Base-by-base conservation (phyloP, 768 basidiomycete genomes). In the Strobilomyces dryophilus region DNA sequence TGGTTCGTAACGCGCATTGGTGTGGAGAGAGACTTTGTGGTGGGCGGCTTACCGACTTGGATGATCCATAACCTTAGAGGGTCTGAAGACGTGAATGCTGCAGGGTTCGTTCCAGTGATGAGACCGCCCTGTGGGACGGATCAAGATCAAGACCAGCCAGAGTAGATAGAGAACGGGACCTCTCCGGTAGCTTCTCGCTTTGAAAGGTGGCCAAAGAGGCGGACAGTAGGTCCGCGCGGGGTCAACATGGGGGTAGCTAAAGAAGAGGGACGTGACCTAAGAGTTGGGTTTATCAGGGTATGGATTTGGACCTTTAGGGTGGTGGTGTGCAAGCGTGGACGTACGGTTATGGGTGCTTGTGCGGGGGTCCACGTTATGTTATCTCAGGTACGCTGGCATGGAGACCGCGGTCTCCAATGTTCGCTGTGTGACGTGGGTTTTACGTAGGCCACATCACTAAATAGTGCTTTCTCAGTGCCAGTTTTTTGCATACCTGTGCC, bases 41-140 rank as follows among this genome's bases (percentile, higher is more conserved):
- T 1, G 35, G 7, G 50, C 29, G 8, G 66, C 82, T 55, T 57
- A 87, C 89, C 85, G 15, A 37, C 36, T 37, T 37, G 87, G 45
- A 90, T 78, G 52, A 87, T 85, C 85, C 85, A 90, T 65, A 89
- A 63, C 15, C 84, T 74, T 56, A 94, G 63, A 8, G 93, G 92
- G 65, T 93, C 90, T 1, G 67, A 52, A 1, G 76, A 58, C 53
- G 87, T 85, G 69, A 84, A 83, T 3, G 71, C 68, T 1, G 84
- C 75, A 1, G 92, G 92, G 61, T 94, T 83, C 47, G 82, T 77
- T 0, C 92, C 92, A 41, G 75, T 82, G 50, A 95, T 68, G 27
- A 95, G 71, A 8, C 89, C 90, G 18, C 87, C 88, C 85, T 91
- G 44, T 17, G 0, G 10, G 9, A 21, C 10, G n/a, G 45, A 41